These are phyloP conservation scores for Ceratocystis cubensis DNA, from an alignment of 2,329 filamentous ascomycete genomes.

Conservation along the genomic window DNA sequence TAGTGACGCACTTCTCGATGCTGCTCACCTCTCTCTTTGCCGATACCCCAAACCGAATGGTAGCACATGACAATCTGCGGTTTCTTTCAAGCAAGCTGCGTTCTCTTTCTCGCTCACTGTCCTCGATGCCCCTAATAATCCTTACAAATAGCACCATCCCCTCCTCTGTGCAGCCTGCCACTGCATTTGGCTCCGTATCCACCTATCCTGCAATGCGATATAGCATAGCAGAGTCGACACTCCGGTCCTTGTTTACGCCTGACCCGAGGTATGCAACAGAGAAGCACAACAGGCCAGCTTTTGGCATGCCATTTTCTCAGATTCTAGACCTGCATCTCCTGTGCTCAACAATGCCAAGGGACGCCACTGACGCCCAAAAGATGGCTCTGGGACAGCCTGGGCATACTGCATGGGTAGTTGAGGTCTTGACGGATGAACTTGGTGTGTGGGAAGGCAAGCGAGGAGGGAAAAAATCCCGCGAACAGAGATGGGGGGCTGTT, in stretches of 20 bases:
- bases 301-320: conserved; percentile 43
- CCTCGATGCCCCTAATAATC: conserved; percentile 37
- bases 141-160: conserved; percentile 41
- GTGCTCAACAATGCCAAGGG: conserved; percentile 34
- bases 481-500: conserved; percentile 43
- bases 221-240: conserved; percentile 32
- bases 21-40: conserved; percentile 43
- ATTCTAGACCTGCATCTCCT: conserved; percentile 44
- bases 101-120: conserved; percentile 32
- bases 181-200: not conserved
- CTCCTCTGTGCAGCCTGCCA: not conserved
- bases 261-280: conserved; percentile 24
- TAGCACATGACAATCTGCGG: conserved; percentile 39
- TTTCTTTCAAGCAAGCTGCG: conserved; percentile 38
- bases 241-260: conserved; percentile 39
- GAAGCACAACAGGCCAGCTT: conserved; percentile 36
- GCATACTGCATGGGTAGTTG: conserved; percentile 33
- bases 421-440: conserved; percentile 40
- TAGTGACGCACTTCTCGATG: conserved; percentile 43
- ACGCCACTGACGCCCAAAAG: conserved; percentile 31
- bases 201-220: not conserved
- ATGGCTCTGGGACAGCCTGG: conserved; percentile 5
- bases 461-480: conserved; percentile 30
- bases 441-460: conserved; percentile 32
- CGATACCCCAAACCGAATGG: conserved; percentile 34